Base-by-base conservation (phyloP, 1,284 basidiomycete species). In the Apiotrichum veenhuisii region DNA sequence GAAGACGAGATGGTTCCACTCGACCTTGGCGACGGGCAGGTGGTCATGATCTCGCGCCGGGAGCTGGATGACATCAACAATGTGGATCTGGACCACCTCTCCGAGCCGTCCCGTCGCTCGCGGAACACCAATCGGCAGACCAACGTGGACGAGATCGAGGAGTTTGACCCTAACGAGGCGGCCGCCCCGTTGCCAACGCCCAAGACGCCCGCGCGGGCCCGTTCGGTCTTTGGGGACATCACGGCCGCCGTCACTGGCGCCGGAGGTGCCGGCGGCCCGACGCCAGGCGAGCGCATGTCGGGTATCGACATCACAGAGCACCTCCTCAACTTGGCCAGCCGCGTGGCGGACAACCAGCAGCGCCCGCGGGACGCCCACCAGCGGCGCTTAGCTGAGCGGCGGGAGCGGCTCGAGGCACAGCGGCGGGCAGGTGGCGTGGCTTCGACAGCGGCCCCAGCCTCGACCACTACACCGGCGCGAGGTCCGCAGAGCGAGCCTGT, bases 281-380 rank as follows among this genome's bases (percentile, higher is more conserved):
- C n/a, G 1, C 12, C n/a, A n/a, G n/a, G 27, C 15, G 38, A 33
- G 5, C 30, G 40, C 20, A 27, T 50, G 20, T 44, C 53, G 9
- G 53, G 53, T 7, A 20, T 50, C 20, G 17, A 50, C n/a, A 49
- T 55, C 40, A 55, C 53, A 8, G 47, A 26, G 11, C 34, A 49
- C 47, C 47, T 55, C 18, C 45, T 55, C 5, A 41, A 26, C 30
- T 12, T 55, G 9, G 46, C 47, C 8, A 23, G 34, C 11, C 38
- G 40, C 1, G 15, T 20, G 5, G 17, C 23, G 10, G 42, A 25
- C 40, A 23, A 18, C 22, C 11, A n/a, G n/a, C 40, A 41, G 9
- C n/a, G 37, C 11, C 23, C 50, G 20, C 10, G 17, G 22, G 18
- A 27, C 30, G 4, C 22, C 10, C 18, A 22, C 26, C 14, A 20